A percentile compares a stretch with the other conserved stretches of the same genome.
Conservation (phyloP, 202 grass and related monocot genomes). For the Schoenoplectus tabernaemontani region DNA sequence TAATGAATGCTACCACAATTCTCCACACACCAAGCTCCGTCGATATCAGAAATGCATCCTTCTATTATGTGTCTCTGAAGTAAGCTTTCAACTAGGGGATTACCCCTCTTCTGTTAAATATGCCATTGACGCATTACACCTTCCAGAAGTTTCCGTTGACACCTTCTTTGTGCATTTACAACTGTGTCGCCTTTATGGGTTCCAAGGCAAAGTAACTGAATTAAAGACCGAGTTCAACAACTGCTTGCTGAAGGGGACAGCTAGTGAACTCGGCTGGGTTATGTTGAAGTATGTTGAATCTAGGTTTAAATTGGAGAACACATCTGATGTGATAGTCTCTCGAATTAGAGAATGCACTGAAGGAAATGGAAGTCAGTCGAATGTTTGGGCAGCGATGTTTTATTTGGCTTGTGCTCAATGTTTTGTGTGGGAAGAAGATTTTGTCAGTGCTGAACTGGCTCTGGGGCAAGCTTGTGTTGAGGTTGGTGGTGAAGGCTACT, state of each 20-base stretch:
- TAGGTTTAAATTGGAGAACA: constrained; percentile 42
- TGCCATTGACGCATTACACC: constrained; percentile 45
- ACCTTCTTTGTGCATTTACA: constrained; percentile 36
- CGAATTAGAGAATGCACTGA: constrained; percentile 42
- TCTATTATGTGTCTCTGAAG: constrained; percentile 64
- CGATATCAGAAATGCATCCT: constrained; percentile 49
- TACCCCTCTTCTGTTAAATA: constrained; percentile 31
- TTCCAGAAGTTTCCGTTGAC: constrained; percentile 29
- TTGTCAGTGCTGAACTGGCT: constrained; percentile 57
- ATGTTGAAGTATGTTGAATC: constrained; percentile 77
- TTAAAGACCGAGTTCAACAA: constrained; percentile 62
- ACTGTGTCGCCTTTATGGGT: constrained; percentile 56
- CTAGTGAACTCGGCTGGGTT: constrained; percentile 72
- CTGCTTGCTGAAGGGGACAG: constrained; percentile 47
- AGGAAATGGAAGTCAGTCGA: constrained; percentile 38
- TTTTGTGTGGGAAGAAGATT: constrained; percentile 61
- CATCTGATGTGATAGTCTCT: constrained; percentile 44
- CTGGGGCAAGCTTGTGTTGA: constrained; percentile 52
- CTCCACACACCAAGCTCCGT: constrained; percentile 28
- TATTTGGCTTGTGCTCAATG: constrained; percentile 68
- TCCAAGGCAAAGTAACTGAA: constrained; percentile 47
- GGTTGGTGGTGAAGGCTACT: constrained; percentile 53
- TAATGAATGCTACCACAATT: constrained; percentile 22
- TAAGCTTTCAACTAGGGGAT: constrained; percentile 66
- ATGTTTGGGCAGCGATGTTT: constrained; percentile 56